Evolutionary conservation across 345 rosid genomes (phyloP), one percentile per base, ranked within the genome.

Genomic region (Sisymbrium irio): DNA sequence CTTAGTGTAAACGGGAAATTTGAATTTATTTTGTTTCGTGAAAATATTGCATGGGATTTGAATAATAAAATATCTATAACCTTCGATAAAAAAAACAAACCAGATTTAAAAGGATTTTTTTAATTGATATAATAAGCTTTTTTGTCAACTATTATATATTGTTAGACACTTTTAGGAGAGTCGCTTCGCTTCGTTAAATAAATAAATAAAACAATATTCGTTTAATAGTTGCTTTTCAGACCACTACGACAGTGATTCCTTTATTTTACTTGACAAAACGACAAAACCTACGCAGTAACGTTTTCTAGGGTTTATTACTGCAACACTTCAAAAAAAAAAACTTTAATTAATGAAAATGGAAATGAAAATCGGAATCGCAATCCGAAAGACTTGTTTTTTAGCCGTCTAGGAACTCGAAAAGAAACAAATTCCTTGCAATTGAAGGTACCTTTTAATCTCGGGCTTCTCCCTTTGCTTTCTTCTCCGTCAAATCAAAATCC

Each of bases 381-480:
- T 62, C 68, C 65, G 19, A 36, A 41, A 36, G 19, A 39, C 60
- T 66, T 63, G 58, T 62, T 55, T 47, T 62, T 4, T 67, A 74
- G 50, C 42, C 53, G 36, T 69, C 71, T 70, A 30, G 71, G 71
- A 69, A 56, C 76, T 58, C 80, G 60, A 49, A 78, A 73, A 42
- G 49, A 39, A 42, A 65, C 58, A 87, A 83, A 83, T 89, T 87
- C 80, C 92, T 89, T 89, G 96, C 90, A 81, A 86, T 87, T 53
- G 88, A 89, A 89, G 96, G 82, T 70, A 89, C 73, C 87, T 65
- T 65, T 57, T 65, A 53, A 18, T 47, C 59, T 62, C 40, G 20
- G 56, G 27, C 55, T 6, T 30, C 55, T 36, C 58, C 54, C 69
- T 46, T 65, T 65, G n/a, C 71, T 81, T 83, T 78, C 89, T 85